These are phyloP conservation scores for Thalassiosira profunda DNA, from an alignment of 108 stramenopile genomes.

Conservation along the genomic window DNA sequence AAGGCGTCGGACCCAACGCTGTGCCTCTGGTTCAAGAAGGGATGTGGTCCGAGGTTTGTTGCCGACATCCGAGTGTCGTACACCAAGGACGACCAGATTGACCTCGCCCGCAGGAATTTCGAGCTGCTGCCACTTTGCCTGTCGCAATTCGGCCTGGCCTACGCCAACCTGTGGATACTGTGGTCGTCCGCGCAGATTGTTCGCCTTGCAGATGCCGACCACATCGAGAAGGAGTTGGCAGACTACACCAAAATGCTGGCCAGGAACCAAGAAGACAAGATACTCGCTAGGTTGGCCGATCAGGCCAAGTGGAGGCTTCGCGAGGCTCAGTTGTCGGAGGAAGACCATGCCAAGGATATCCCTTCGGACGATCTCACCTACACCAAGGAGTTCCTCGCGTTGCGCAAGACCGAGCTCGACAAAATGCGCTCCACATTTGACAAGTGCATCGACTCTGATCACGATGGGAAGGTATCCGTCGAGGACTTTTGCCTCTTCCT, in stretches of 20 bases:
- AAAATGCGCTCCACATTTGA: slow-evolving; percentile 21
- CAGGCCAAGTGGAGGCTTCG: slow-evolving; percentile 26
- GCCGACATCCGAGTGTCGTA: slow-evolving; percentile 33
- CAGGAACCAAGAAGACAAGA: slow-evolving; percentile 28
- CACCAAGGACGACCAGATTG: slow-evolving; percentile 19
- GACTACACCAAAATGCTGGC: slow-evolving; percentile 39
- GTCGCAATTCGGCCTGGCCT: slow-evolving; percentile 35
- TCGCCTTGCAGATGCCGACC: slow-evolving; percentile 29
- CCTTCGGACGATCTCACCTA: slow-evolving; percentile 36
- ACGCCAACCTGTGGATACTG: slow-evolving; percentile 40
- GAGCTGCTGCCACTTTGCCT: slow-evolving; percentile 32
- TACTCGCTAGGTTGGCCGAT: slow-evolving; percentile 31
- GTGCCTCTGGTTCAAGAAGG: slow-evolving; percentile 37
- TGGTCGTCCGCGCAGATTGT: slow-evolving; percentile 25
- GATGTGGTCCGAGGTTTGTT: slow-evolving; percentile 7
- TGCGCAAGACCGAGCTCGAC: slow-evolving; percentile 14
- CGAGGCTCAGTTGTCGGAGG: slow-evolving; percentile 37
- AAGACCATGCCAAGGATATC: slow-evolving; percentile 37
- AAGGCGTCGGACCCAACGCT: slow-evolving; percentile 23
- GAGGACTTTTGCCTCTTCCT: slow-evolving; percentile 37
- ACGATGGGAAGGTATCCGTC: slow-evolving; percentile 30
- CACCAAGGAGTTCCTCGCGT: slow-evolving; percentile 42
- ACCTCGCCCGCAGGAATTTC: slow-evolving; percentile 28
- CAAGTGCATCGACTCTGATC: slow-evolving; percentile 21
- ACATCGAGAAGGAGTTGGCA: slow-evolving; percentile 37